Conservation (phyloP, 192 early-diverging fungal genomes). For the Haplosporangium gracile region DNA sequence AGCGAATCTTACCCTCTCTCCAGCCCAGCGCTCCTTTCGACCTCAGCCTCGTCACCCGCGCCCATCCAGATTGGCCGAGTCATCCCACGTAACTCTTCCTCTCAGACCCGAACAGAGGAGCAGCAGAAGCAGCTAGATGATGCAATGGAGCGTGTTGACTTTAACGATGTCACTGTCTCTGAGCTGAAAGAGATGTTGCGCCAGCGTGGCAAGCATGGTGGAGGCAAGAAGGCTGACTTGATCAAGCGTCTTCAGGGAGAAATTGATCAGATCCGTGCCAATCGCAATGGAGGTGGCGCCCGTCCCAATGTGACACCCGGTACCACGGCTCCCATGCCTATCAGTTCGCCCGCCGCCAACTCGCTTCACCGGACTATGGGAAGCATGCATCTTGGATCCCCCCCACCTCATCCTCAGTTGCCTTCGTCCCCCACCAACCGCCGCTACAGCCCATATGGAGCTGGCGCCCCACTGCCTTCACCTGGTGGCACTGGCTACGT, state of each 20-base stretch:
- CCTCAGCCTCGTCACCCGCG: constrained; percentile 38
- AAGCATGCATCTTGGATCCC: constrained; percentile 58
- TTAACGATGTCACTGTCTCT: constrained; percentile 81
- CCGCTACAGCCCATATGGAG: constrained; percentile 41
- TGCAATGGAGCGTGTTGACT: constrained; percentile 72
- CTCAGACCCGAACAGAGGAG: constrained; percentile 56
- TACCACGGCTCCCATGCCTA: constrained; percentile 15
- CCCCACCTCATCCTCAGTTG: constrained; percentile 40
- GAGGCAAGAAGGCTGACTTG: constrained; percentile 79
- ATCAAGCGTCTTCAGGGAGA: constrained; percentile 77
- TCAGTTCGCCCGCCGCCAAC: constrained; percentile 13
- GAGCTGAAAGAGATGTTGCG: constrained; percentile 82
- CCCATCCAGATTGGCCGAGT: constrained; percentile 51
- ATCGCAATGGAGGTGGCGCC: constrained; percentile 36
- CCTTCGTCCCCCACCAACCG: constrained; percentile 41
- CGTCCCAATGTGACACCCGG: background rate
- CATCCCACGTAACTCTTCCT: constrained; percentile 42
- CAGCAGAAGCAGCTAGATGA: constrained; percentile 71
- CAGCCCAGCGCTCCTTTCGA: constrained; percentile 40
- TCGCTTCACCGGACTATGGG: constrained; percentile 55
- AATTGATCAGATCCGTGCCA: constrained; percentile 61
- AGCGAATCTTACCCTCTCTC: constrained; percentile 14
- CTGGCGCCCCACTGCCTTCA: constrained; percentile 26
- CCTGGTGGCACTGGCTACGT: constrained; percentile 17
- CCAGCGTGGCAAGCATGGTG: constrained; percentile 73